Conservation (phyloP, 805 yeast genomes). For the Lipomyces chichibuensis region DNA sequence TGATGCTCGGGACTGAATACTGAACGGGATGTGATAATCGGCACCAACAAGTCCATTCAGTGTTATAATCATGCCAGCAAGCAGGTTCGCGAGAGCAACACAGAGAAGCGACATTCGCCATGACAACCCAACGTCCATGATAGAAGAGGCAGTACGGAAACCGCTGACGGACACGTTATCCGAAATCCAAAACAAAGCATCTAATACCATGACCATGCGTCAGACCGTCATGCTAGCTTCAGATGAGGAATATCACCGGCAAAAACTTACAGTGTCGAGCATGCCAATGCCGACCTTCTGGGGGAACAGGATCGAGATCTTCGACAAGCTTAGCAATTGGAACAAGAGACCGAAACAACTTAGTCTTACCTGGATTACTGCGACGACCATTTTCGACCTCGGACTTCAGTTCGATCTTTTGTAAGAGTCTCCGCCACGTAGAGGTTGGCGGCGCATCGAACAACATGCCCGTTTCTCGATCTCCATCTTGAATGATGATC, state of each 20-base stretch:
- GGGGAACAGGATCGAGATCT: constrained; percentile 33
- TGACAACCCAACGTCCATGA: constrained; percentile 50
- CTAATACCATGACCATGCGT: background rate
- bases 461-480: background rate
- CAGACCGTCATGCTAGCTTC: background rate
- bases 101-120: constrained; percentile 52
- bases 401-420: background rate
- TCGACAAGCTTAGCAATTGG: background rate
- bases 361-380: background rate
- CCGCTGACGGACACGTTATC: constrained; percentile 46
- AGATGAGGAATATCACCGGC: background rate
- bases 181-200: constrained; percentile 40
- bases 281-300: constrained; percentile 52
- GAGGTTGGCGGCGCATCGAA: background rate
- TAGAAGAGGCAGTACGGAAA: constrained; percentile 50
- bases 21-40: constrained; percentile 55
- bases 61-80: constrained; percentile 49
- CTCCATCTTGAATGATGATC: background rate
- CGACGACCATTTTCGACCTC: background rate
- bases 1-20: constrained; percentile 50
- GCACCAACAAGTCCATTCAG: constrained; percentile 55
- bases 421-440: background rate
- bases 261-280: constrained; percentile 44
- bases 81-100: constrained; percentile 48
- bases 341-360: background rate